Evolutionary conservation across 2,329 filamentous ascomycete species (phyloP), one percentile per base, ranked within the genome.

Genomic region (Paracorniculantispora psalliotae): DNA sequence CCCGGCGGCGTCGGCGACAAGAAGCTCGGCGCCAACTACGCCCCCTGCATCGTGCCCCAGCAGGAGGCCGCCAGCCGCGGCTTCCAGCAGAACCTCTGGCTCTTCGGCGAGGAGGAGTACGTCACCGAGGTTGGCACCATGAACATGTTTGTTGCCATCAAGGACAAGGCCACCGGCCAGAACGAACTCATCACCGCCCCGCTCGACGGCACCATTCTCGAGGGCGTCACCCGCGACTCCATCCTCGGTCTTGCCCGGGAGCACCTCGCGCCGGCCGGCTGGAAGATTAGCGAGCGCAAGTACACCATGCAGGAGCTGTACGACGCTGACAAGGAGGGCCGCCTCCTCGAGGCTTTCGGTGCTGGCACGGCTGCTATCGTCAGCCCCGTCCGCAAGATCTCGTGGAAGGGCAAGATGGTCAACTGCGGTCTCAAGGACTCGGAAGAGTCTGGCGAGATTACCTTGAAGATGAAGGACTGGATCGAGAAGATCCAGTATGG

Each of bases 21-120:
- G 85, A 99, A 99, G 80, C 86, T 99, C 35, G 94, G 94, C 62
- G 94, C 93, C 69, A 99, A 99, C 83, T 99, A 99, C 74, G 94
- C 94, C n/a, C 94, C 94, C 6, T 97, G 94, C 79, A 93, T 99
- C 68, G 80, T 97, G n/a, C 94, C 94, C 19, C 94, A 99, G 77
- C 84, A 94, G 68, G 85, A 96, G 76, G 94, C 94, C 44, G 91
- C 92, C 48, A 89, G 87, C 73, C 86, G 92, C 59, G 94, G 94
- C 23, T 96, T 92, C 82, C 93, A 97, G 77, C 94, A 99, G 80
- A 99, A 97, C 76, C 82, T 99, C 57, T 99, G 94, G 94, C 79
- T 99, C 33, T 99, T 97, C 71, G 92, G 92, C 46, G 88, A 96
- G 70, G 91, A 97, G 75, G 91, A 97, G 73, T 96, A 88, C 69